Conservation (phyloP, 2,329 filamentous ascomycete species). For the Ophiostoma ulmi region DNA sequence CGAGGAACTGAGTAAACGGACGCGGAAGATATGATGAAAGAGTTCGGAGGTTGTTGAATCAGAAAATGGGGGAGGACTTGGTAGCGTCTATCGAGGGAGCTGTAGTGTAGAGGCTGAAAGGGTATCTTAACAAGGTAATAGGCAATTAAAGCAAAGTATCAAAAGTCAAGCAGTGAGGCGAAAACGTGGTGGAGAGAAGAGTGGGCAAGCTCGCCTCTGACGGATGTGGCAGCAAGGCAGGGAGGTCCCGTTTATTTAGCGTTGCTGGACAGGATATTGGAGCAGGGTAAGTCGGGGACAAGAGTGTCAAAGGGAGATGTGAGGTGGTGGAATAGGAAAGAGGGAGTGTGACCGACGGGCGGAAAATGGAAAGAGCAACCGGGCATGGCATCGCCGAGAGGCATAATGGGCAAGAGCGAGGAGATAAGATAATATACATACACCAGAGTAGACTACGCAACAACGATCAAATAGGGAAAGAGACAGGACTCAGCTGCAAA, state of each 20-base stretch:
- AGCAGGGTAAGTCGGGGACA: background rate
- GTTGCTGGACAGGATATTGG: background rate
- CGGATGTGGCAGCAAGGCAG: constrained; percentile 17
- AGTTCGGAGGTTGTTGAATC: constrained; percentile 3
- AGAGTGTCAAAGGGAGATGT: background rate
- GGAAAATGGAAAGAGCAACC: background rate
- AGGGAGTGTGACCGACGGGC: background rate
- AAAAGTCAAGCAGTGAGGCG: background rate
- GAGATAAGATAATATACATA: background rate
- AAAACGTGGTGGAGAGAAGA: background rate
- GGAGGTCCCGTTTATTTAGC: constrained; percentile 7
- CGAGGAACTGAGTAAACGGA: constrained; percentile 2
- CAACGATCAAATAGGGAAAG: background rate
- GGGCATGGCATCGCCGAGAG: background rate
- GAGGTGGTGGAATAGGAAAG: background rate
- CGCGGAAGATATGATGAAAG: constrained; percentile 10
- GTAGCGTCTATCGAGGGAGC: background rate
- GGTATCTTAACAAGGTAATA: background rate
- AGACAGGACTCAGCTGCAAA: background rate
- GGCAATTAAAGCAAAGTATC: background rate
- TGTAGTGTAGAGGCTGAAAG: background rate
- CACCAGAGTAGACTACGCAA: background rate
- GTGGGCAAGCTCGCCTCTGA: constrained; percentile 5
- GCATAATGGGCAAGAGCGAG: background rate
- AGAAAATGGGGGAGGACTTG: background rate